Conservation (phyloP, 2,329 filamentous ascomycete genomes). For the Esteya vermicola region DNA sequence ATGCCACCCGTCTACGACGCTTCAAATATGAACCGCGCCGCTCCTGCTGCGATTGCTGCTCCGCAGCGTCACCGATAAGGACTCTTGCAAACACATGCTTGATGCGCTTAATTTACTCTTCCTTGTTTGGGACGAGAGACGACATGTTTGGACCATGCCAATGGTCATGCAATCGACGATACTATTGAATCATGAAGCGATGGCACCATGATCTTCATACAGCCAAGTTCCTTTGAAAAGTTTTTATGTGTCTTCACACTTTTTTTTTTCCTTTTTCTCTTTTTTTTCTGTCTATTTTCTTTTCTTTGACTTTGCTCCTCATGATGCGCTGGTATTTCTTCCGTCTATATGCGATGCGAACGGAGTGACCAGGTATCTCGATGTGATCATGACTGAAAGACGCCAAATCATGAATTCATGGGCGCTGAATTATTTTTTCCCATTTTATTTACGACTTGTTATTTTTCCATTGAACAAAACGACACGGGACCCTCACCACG, state of each 20-base stretch:
- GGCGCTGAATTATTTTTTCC: slow-evolving; percentile 2
- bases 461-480: too few relatives aligned
- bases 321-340: too few relatives aligned
- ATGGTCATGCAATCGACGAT: too few relatives aligned
- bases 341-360: not conserved
- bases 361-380: not conserved
- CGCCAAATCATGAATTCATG: slow-evolving; percentile 9
- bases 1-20: slow-evolving; percentile 18
- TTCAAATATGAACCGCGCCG: slow-evolving; percentile 11
- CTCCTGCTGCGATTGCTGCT: slow-evolving; percentile 14
- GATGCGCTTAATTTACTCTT: too few relatives aligned
- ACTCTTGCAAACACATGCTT: too few relatives aligned
- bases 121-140: too few relatives aligned
- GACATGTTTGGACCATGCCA: too few relatives aligned
- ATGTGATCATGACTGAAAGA: slow-evolving; percentile 10
- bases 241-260: too few relatives aligned
- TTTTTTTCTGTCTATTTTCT: not conserved
- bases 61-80: slow-evolving; percentile 15
- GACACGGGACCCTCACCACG: slow-evolving; percentile 10
- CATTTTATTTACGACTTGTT: not conserved
- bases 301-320: slow-evolving; percentile 1
- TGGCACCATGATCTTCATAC: too few relatives aligned
- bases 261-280: not conserved
- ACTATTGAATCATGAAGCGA: too few relatives aligned
- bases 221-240: too few relatives aligned